Percentiles rank a stretch among this genome's conserved stretches.
These are phyloP conservation scores for Plasmodium gonderi DNA, from an alignment of 169 alveolate genomes.

Conservation along the genomic window DNA sequence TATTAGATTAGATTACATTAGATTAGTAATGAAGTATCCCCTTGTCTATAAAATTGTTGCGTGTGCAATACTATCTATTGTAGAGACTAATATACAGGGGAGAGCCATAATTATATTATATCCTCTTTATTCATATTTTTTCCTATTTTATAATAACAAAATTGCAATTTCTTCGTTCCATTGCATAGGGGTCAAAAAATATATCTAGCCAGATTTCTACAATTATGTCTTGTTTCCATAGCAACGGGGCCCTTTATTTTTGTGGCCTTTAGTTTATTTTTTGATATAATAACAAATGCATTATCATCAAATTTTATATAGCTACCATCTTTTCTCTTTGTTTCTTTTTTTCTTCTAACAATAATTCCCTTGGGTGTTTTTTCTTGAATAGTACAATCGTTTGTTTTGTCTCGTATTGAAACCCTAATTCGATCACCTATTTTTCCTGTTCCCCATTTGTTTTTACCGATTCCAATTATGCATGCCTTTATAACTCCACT, in stretches of 20 bases:
- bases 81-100: too few relatives aligned
- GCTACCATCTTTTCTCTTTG: conserved; percentile 85
- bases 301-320: conserved; percentile 86
- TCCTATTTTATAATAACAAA: too few relatives aligned
- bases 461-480: conserved; percentile 85
- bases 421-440: conserved; percentile 86
- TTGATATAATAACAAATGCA: conserved; percentile 84
- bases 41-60: too few relatives aligned
- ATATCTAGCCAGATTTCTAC: conserved; percentile 79
- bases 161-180: not conserved
- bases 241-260: conserved; percentile 86
- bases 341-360: conserved; percentile 84
- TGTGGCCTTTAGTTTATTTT: conserved; percentile 83
- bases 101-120: too few relatives aligned
- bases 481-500: conserved; percentile 87
- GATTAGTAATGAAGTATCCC: too few relatives aligned
- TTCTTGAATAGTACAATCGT: conserved; percentile 77
- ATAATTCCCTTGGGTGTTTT: conserved; percentile 85
- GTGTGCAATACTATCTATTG: too few relatives aligned
- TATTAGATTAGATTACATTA: too few relatives aligned
- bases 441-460: conserved; percentile 86
- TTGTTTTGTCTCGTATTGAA: conserved; percentile 84
- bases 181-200: conserved; percentile 73
- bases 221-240: conserved; percentile 85
- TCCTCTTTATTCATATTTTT: not conserved